Evolutionary conservation across 805 yeast genomes (phyloP), one percentile per base, ranked within the genome.

Genomic region (Pichia ethanolica): DNA sequence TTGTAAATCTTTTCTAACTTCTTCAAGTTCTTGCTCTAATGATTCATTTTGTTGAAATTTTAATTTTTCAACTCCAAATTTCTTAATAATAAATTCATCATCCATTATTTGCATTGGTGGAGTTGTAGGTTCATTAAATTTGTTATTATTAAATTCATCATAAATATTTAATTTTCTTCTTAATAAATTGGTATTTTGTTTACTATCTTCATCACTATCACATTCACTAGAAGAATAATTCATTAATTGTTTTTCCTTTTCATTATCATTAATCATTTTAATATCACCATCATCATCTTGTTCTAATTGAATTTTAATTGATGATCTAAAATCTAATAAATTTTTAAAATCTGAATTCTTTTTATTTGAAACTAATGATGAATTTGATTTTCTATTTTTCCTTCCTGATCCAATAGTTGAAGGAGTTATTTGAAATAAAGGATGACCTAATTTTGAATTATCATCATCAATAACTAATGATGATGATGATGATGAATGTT

Each of bases 31-130:
- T 13, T 51, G 56, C 7, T 30, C 32, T 30, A 7, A 6, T n/a
- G 56, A 56, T 20, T 54, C 56, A 25, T 53, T 38, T 5, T 10
- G 28, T 8, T 7, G 57, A 11, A 43, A 51, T 34, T 50, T 42
- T n/a, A 56, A 55, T n/a, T 35, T 40, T 35, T 61, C 62, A 28
- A 46, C 52, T 5, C 57, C 49, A 50, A 61, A 59, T 49, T 63
- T 55, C 20, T 59, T 50, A 32, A 58, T 55, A 14, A 70, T 68
- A 46, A 59, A 53, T 25, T 64, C 64, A 5, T 67, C 70, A 13
- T 64, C 59, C 39, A 66, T 66, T 3, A 69, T 52, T 47, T 71
- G 72, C 6, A 53, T 59, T 32, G 60, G 61, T 5, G 78, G 78
- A 0, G 76, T 71, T 2, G 51, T 33, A 1, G 72, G 72, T 25